A percentile compares a stretch with the other conserved stretches of the same genome.
phyloP scores from a whole-genome alignment of 768 basidiomycete genomes.

The Sistotremastrum niveocremeum region DNA sequence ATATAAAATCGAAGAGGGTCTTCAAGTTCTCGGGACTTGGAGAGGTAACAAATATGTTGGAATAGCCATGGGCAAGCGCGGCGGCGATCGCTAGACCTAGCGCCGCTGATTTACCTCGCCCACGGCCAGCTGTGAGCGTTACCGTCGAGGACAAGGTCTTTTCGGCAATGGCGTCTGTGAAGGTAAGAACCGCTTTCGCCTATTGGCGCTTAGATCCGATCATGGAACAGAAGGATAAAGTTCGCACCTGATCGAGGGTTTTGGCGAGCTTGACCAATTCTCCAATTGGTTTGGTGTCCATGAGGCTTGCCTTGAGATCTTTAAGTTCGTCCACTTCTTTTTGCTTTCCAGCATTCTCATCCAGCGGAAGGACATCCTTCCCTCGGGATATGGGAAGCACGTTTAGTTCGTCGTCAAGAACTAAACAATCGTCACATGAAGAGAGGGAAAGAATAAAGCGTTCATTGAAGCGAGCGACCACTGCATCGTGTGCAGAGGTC shows the following conservation, averaged over 20 bases:
- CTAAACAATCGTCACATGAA: slow-evolving; percentile 81
- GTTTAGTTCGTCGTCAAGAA: slow-evolving; percentile 96
- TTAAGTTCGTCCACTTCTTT: slow-evolving; percentile 53
- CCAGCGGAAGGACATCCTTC: slow-evolving; percentile 73
- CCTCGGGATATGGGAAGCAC: slow-evolving; percentile 91
- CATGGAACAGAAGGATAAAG: neutral
- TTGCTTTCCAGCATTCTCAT: slow-evolving; percentile 33
- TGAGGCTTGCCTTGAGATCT: slow-evolving; percentile 63
- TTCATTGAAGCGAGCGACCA: slow-evolving; percentile 95
- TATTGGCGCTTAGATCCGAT: slow-evolving; percentile 5
- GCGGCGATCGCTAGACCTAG: slow-evolving; percentile 91
- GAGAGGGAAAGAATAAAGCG: slow-evolving; percentile 96
- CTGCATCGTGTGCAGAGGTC: slow-evolving; percentile 78
- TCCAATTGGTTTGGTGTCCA: slow-evolving; percentile 76
- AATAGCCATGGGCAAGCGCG: slow-evolving; percentile 86
- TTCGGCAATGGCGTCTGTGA: slow-evolving; percentile 85
- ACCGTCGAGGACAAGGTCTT: slow-evolving; percentile 92
- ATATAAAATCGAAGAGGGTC: slow-evolving; percentile 95
- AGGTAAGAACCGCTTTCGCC: slow-evolving; percentile 82
- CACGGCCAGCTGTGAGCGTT: slow-evolving; percentile 86
- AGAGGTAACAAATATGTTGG: slow-evolving; percentile 96
- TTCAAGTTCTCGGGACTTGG: slow-evolving; percentile 96
- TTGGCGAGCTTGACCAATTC: slow-evolving; percentile 82
- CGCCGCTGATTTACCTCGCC: slow-evolving; percentile 93
- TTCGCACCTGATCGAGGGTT: slow-evolving; percentile 72